Percentiles rank a stretch among this genome's conserved stretches.
phyloP scores from a whole-genome alignment of 768 basidiomycete genomes.

The Cubamyces sp. region DNA sequence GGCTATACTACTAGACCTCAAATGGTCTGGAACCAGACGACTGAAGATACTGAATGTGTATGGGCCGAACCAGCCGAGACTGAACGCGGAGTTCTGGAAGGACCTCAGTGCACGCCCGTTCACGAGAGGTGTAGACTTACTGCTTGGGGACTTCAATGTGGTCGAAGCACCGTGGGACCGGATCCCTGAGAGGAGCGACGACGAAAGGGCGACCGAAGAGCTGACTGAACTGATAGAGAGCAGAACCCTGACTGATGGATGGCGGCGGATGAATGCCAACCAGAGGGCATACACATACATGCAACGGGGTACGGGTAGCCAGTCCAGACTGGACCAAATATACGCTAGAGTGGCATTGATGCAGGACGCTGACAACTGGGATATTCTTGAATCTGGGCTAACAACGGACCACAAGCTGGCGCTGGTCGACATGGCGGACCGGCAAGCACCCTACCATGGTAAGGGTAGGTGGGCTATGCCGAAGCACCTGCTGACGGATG shows the following conservation, averaged over 20 bases:
- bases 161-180: constrained; percentile 30
- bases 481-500: background rate
- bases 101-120: too few species aligned
- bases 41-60: background rate
- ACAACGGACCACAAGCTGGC: constrained; percentile 13
- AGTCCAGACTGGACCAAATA: background rate
- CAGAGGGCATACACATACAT: background rate
- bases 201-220: background rate
- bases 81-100: background rate
- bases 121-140: background rate
- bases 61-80: background rate
- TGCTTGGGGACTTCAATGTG: constrained; percentile 41
- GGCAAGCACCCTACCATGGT: constrained; percentile 7
- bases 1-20: background rate
- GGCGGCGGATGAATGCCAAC: background rate
- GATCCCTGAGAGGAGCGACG: background rate
- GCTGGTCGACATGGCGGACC: background rate
- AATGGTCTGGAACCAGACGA: background rate
- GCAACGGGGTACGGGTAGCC: background rate
- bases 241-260: background rate
- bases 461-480: constrained; percentile 14
- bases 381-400: background rate
- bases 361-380: background rate
- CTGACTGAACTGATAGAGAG: background rate
- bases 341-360: background rate